Base-by-base conservation (phyloP, 768 basidiomycete genomes). In the Dentipellis fragilis region DNA sequence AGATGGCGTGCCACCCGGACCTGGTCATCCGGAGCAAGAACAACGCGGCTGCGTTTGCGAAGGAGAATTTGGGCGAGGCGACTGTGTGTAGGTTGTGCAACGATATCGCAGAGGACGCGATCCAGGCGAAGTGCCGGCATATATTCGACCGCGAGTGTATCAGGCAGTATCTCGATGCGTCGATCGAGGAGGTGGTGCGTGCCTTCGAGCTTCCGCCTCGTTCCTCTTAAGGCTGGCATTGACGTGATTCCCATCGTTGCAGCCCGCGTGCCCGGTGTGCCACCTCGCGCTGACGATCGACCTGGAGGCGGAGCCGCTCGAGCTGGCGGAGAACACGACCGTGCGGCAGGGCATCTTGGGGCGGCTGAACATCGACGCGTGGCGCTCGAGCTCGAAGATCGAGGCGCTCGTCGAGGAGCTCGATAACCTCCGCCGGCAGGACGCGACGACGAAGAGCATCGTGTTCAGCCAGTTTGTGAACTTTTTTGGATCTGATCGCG, bases 121-220 rank as follows among this genome's bases (percentile, higher is more conserved):
- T 99, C 59, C 84, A 91, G 65, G 85, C 93, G 22, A 89, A 84
- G 62, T 99, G 96, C 66, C 82, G 80, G 40, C 96, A 99, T 66
- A 85, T 96, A 59, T 99, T 96, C 64, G 93, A 97, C 67, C 81
- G 96, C 54, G 90, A 93, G 66, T 99, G 96, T 64, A 94, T 99
- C 69, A 84, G 81, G 64, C 92, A 94, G 68, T 97, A 97, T 66
- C 76, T 98, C 49, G 80, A 89, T 60, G 79, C 85, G 1, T 78
- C 80, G 16, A 72, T 85, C 34, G 89, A 90, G 61, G 69, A 78
- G 49, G 77, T 70, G 23, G 86, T 87, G 61, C 29, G 81, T 71
- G 34, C 47, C 35, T 46, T 48, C 52, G 12, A n/a, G 21, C 48
- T 14, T 38, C 22, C 47, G 34, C 51, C 29, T 16, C 48, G 29